Evolutionary conservation across 495 filamentous ascomycete species (phyloP).

Genomic region (Cudoniella acicularis): DNA sequence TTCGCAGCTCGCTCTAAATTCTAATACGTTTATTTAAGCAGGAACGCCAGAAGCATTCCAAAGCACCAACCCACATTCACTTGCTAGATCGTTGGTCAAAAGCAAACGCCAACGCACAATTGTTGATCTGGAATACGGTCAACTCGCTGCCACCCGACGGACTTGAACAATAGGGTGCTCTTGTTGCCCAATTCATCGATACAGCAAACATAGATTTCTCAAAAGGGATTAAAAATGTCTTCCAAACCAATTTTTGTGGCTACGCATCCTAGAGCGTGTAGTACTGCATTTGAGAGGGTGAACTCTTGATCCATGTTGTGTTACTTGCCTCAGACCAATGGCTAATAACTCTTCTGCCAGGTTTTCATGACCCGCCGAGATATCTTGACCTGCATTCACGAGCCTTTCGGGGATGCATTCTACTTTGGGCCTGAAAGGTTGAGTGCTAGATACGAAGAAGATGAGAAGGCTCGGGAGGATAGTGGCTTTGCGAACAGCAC

Average conservation of each 20-base stretch:
- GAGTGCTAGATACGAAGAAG: conserved; percentile 67
- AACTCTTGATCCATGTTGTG: conserved; percentile 21
- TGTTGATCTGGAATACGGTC: conserved; percentile 13
- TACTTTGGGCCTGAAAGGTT: conserved; percentile 92
- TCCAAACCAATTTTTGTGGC: conserved; percentile 84
- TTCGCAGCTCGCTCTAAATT: background rate
- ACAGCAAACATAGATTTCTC: background rate
- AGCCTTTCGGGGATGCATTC: conserved; percentile 95
- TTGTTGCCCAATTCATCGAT: background rate
- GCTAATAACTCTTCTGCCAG: conserved; percentile 36
- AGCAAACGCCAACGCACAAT: too few relatives aligned
- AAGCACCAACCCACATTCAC: background rate
- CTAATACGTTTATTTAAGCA: background rate
- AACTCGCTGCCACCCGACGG: background rate
- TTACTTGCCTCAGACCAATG: background rate
- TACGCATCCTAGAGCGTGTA: conserved; percentile 90
- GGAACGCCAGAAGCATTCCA: background rate
- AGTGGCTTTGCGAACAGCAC: conserved; percentile 76
- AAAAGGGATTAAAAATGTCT: conserved; percentile 49
- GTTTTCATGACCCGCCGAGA: conserved; percentile 93
- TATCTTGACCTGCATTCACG: conserved; percentile 78
- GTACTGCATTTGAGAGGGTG: conserved; percentile 93
- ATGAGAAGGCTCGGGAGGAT: conserved; percentile 61
- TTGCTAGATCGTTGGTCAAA: background rate
- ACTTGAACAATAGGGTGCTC: conserved; percentile 7